Base-by-base conservation (phyloP, 1,284 basidiomycete species). In the Ustilago vetiveriae region DNA sequence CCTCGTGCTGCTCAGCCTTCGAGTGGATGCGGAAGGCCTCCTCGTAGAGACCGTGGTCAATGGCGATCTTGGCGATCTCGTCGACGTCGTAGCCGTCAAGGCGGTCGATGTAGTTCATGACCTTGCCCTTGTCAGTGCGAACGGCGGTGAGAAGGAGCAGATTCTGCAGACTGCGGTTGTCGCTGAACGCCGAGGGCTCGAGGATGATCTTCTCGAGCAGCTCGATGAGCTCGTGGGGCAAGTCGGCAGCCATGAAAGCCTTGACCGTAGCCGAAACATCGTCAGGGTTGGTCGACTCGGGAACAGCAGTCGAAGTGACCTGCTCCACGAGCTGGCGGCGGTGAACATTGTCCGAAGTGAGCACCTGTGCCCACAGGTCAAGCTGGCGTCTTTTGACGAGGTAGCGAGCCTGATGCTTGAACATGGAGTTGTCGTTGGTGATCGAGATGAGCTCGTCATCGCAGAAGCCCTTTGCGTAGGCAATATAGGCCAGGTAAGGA, bases 381-480 rank as follows among this genome's bases (percentile, higher is more conserved):
- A 92, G 88, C 71, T 94, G 90, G 66, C 95, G 91, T 72, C 96
- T 90, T 85, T 95, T 97, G 82, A 98, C 92, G 65, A 98, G 89
- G 85, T 99, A 99, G 35, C 96, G 89, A 50, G 96, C 92, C 84
- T 98, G 96, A 82, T 98, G 95, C 85, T 98, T 99, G 88, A 96
- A 99, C 96, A 98, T 99, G 29, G 94, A 90, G 85, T 99, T 99
- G 76, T 97, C 95, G 82, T 98, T 98, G 52, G 96, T 98, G 83
- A 99, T 95, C 29, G 88, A 84, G 82, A 99, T 94, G 73, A 99
- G 88, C 84, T 99, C 96, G 11, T 98, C 94, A 75, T 99, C 96
- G 81, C 96, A 99, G 85, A 98, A 91, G 72, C 96, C 96, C 84
- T 98, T 98, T 49, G 96, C 96, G 82, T 98, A 99, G 2, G 96